Evolutionary conservation across 805 yeast genomes (phyloP), one percentile per base, ranked within the genome.

Genomic region (Candida verbasci): DNA sequence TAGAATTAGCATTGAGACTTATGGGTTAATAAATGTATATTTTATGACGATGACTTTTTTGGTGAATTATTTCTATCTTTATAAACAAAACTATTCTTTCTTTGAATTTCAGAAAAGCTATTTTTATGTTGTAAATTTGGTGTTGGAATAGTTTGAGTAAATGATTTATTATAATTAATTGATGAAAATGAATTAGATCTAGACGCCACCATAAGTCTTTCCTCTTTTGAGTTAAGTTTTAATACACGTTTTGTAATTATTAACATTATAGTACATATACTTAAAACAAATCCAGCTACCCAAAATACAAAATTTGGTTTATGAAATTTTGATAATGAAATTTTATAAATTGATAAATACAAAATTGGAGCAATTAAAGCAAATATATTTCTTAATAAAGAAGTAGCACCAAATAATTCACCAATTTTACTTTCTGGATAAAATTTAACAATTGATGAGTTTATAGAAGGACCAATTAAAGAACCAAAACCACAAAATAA

Each of bases 371-470:
- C 58, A 7, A 71, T 38, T 41, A 80, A 58, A 40, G 62, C 56
- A 3, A 72, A 55, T 0, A 72, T 33, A 44, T 76, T 80, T 50
- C 78, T 75, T 12, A 81, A 51, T 34, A 83, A 53, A 0, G 86
- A 76, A 29, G 82, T 54, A 0, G 82, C 86, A 8, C 91, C 88
- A 58, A 82, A 82, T 12, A 80, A 65, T 53, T 82, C 87, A 12
- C 94, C 94, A 4, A 76, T 68, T 42, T 71, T 70, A 10, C 71
- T 66, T 27, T 76, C 76, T 1, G 77, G 75, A 42, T 70, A 74
- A 53, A 79, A 78, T 52, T 84, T 84, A 37, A 79, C 67, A 9
- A 82, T 57, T 1, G 83, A 45, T 0, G 82, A 68, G 48, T 76
- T 81, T 9, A 81, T 43, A 0, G 80, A 67, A 1, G 93, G 91